Conservation (phyloP, 2,329 filamentous ascomycete genomes). For the Trichoderma gracile region DNA sequence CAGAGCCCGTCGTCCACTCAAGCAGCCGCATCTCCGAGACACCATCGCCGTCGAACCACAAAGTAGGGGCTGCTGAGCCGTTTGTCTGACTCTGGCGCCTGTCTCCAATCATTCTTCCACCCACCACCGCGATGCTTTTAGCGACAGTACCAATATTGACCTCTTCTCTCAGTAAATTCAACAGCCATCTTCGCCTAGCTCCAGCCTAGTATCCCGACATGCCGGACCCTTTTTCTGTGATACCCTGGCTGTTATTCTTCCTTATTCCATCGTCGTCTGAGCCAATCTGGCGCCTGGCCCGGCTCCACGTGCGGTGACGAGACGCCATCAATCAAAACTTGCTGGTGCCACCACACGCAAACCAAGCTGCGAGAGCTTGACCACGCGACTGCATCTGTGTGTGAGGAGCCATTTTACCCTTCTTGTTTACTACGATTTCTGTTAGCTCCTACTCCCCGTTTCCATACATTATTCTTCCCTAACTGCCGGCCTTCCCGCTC, state of each 20-base stretch:
- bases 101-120: not conserved
- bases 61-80: conserved; percentile 16
- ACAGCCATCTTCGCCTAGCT: conserved; percentile 1
- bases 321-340: conserved; percentile 23
- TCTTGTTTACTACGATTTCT: not conserved
- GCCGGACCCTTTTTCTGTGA: conserved; percentile 14
- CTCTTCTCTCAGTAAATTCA: not conserved
- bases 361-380: conserved; percentile 14
- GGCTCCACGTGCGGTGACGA: conserved; percentile 30
- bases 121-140: not conserved
- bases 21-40: conserved; percentile 4
- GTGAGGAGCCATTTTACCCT: not conserved
- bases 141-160: not conserved
- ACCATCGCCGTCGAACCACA: conserved; percentile 7
- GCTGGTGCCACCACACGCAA: conserved; percentile 12
- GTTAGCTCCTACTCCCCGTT: not conserved
- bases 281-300: conserved; percentile 27
- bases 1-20: not conserved
- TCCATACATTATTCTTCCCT: not conserved
- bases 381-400: conserved; percentile 18
- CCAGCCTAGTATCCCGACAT: conserved; percentile 9
- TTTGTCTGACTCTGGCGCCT: conserved; percentile 9
- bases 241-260: not conserved
- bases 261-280: not conserved
- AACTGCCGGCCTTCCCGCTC: not conserved